Percentiles rank a stretch among this genome's conserved stretches.
Evolutionary conservation across 139 green algal species (phyloP).

Genomic region (Coelastrella sp.): DNA sequence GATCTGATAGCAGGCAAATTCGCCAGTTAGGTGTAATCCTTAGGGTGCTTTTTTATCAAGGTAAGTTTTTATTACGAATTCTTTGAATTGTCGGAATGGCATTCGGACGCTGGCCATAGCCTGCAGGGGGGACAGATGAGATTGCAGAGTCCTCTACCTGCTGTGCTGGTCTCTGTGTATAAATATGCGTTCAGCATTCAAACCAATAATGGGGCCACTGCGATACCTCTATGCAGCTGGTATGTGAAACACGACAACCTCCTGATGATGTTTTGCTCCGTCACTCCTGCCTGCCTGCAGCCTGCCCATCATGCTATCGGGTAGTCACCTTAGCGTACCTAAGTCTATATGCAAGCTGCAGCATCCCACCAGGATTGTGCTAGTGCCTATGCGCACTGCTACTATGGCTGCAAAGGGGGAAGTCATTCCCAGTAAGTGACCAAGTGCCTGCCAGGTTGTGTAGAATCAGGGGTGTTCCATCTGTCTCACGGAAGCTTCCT

Average conservation of each 20-base stretch:
- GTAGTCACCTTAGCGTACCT: neutral
- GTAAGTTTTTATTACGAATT: too few species aligned
- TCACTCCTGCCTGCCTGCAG: neutral
- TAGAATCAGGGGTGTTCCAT: neutral
- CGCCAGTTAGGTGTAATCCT: too few species aligned
- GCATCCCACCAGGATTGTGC: neutral
- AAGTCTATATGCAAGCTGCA: neutral
- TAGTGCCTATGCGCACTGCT: neutral
- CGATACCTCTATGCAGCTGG: neutral
- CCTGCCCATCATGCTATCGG: neutral
- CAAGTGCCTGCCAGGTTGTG: too few species aligned
- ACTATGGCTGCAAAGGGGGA: constrained; percentile 7
- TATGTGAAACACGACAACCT: neutral
- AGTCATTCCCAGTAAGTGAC: constrained; percentile 14
- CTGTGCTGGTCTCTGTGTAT: too few species aligned
- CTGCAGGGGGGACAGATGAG: too few species aligned
- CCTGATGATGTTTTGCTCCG: neutral
- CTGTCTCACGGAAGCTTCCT: neutral
- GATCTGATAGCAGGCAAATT: too few species aligned
- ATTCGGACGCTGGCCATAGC: too few species aligned
- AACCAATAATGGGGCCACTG: neutral
- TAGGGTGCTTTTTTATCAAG: too few species aligned
- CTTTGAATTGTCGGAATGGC: too few species aligned
- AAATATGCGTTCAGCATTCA: too few species aligned
- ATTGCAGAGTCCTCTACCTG: too few species aligned